Evolutionary conservation across 2,329 filamentous ascomycete species (phyloP).

Genomic region (Colletotrichum incanum): DNA sequence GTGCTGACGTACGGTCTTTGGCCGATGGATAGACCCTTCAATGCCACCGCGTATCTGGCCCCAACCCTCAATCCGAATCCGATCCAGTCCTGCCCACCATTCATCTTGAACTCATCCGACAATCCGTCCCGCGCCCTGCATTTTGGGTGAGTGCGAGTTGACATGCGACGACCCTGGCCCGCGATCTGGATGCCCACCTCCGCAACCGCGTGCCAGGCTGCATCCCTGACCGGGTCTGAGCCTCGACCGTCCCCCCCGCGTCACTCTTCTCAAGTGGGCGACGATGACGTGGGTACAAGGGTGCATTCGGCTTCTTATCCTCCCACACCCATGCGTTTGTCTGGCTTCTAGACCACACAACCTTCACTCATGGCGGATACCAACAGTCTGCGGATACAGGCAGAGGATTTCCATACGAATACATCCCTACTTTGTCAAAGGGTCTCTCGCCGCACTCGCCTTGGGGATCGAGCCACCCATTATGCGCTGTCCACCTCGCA

Average conservation of each 20-base stretch:
- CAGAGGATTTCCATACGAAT: slow-evolving; percentile 10
- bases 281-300: slow-evolving; percentile 38
- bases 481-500: slow-evolving; percentile 30
- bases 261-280: slow-evolving; percentile 13
- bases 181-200: slow-evolving; percentile 5
- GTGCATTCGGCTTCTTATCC: background rate
- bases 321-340: slow-evolving; percentile 21
- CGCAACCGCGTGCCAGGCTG: background rate
- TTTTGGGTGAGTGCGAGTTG: slow-evolving; percentile 17
- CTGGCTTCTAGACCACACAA: slow-evolving; percentile 1
- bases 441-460: background rate
- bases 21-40: background rate
- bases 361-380: slow-evolving; percentile 1
- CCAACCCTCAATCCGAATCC: background rate
- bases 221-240: slow-evolving; percentile 18
- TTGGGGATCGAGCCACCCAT: background rate
- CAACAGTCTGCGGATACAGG: background rate
- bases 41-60: background rate
- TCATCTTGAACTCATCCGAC: background rate
- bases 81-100: background rate
- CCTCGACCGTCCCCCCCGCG: slow-evolving; percentile 20
- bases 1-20: background rate
- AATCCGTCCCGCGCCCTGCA: background rate
- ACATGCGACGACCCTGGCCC: background rate
- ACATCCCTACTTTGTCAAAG: slow-evolving; percentile 2